Base-by-base conservation (phyloP, 2,329 filamentous ascomycete species). In the Epichloe aotearoae region DNA sequence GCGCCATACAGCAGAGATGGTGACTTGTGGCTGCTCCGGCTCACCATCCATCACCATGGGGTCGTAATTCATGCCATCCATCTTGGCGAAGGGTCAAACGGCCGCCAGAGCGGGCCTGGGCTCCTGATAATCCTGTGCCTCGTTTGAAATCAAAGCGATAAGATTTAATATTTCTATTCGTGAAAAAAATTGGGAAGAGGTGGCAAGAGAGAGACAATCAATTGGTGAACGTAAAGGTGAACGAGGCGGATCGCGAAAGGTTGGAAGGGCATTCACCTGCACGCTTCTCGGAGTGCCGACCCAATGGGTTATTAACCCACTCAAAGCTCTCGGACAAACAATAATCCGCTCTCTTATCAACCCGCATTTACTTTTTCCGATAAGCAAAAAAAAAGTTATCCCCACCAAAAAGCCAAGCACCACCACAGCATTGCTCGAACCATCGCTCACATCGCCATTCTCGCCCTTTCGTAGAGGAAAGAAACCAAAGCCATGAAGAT, bases 1-100 rank as follows among this genome's bases (percentile, higher is more conserved):
- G 50, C 50, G 42, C 55, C 71, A 51, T 72, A 80, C 76, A 60
- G 77, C 75, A 52, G 76, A 79, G 58, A 81, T 80, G 63, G 79
- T 81, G 65, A 79, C 75, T 54, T 72, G 72, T 54, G 74, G 75
- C 56, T 76, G 76, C 54, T 77, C 67, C 43, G 74, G 66, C 65
- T 80, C 77, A 62, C 70, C 73, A 57, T 80, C 77, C 69, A 79
- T 74, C 63, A 75, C 73, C 73, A 79, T 76, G 37, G 74, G 69
- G 56, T 81, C 77, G 66, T 80, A 80, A 57, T 80, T 76, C 76
- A 80, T 79, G 51, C 64, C 64, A 55, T 69, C 67, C 67, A 69
- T 69, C 49, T 54, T 62, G 56, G 51, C 50, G 47, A 54, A 42
- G 41, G 19, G n/a, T 23, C 11, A 36, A 40, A 30, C 20, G 43